Evolutionary conservation across 345 rosid genomes (phyloP), one percentile per base, ranked within the genome.

Genomic region (Sisymbrium irio): DNA sequence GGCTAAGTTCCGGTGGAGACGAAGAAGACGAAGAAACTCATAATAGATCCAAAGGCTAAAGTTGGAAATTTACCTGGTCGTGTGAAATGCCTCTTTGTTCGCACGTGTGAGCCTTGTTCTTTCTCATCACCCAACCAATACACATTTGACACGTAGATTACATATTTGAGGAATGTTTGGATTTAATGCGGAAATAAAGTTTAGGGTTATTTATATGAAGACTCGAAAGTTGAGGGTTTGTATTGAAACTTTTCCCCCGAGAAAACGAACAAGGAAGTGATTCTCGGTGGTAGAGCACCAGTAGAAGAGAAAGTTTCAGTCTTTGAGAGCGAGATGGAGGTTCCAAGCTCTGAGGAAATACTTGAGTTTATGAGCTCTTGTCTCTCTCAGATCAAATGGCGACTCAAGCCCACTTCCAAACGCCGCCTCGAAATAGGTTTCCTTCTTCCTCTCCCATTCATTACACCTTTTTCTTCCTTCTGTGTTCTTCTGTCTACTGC

Each of bases 361-460:
- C 45, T 84, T 47, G 82, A 79, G 59, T 83, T 79, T 61, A 54
- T 90, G 79, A 82, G 78, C 47, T 74, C 82, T 25, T 82, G 83
- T 66, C 89, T 93, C 27, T 42, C 77, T 18, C 82, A 74, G 27
- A 74, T 82, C 84, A 86, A 88, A 69, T 93, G 98, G 98, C 85
- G 91, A 37, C 89, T 93, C 68, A 84, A 78, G 30, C 20, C 88
- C 59, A 67, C 64, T 19, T 63, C 92, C 51, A 90, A 83, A 82
- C 89, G 83, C 71, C 97, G 97, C 11, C 91, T 93, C 19, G 80
- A 87, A 69, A 83, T 72, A 70, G 98, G 96, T 92, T 22, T 41
- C 15, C 36, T 60, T 55, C 40, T 15, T 56, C 27, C 25, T 4
- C 51, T 4, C 54, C 30, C 53, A 60, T 1, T 3, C 13, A 57